phyloP scores from a whole-genome alignment of 306 rosid species.

The Citrullus colocynthis region DNA sequence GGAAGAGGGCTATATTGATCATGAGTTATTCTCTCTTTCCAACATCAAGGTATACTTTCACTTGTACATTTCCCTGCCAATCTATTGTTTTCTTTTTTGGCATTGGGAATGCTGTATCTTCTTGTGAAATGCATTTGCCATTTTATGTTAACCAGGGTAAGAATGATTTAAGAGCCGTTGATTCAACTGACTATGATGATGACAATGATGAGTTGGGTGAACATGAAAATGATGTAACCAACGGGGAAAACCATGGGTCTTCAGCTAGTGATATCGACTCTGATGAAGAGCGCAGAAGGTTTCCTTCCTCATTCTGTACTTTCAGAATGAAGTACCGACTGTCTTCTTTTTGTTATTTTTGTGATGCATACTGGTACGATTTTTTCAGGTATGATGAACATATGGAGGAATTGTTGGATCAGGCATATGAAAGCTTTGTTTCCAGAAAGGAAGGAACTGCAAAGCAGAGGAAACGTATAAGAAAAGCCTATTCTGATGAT shows the following conservation, averaged over 20 bases:
- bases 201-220: constrained; percentile 34
- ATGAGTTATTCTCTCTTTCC: constrained; percentile 70
- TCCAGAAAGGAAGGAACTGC: constrained; percentile 66
- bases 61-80: background rate
- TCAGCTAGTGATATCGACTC: constrained; percentile 67
- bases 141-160: constrained; percentile 47
- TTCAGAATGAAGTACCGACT: background rate
- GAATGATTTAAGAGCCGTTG: constrained; percentile 66
- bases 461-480: constrained; percentile 72
- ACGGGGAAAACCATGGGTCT: constrained; percentile 21
- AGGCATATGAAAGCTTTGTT: constrained; percentile 66
- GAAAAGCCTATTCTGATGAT: constrained; percentile 36
- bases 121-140: constrained; percentile 5
- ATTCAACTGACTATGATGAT: constrained; percentile 55
- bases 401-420: constrained; percentile 65
- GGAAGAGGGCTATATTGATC: constrained; percentile 65
- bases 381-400: constrained; percentile 55
- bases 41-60: constrained; percentile 63
- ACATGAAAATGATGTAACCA: constrained; percentile 34
- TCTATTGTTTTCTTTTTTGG: background rate
- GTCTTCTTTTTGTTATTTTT: constrained; percentile 1
- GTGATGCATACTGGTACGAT: background rate
- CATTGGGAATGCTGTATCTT: background rate
- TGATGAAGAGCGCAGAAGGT: constrained; percentile 84
- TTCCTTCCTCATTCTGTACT: constrained; percentile 7